Percentiles rank a stretch among this genome's conserved stretches.
Conservation (phyloP, 257 asterid species). For the Prunella vulgaris region DNA sequence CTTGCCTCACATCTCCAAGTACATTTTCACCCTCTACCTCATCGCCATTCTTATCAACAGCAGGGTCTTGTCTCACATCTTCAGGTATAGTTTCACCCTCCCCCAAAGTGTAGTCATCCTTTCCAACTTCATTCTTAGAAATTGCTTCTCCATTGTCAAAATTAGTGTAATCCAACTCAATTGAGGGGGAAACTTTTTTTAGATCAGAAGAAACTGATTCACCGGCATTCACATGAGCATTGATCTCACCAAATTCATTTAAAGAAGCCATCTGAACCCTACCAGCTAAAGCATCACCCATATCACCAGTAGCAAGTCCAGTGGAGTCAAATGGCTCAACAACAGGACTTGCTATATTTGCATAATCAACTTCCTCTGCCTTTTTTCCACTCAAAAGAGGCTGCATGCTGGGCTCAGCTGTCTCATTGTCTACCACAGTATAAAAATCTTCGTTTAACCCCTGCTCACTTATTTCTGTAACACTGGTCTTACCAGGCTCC, state of each 20-base stretch:
- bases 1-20: slow-evolving; percentile 23
- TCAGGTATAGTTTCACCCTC: slow-evolving; percentile 33
- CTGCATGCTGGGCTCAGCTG: slow-evolving; percentile 27
- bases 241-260: slow-evolving; percentile 26
- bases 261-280: slow-evolving; percentile 20
- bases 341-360: slow-evolving; percentile 18
- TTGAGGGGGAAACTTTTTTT: slow-evolving; percentile 29
- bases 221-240: slow-evolving; percentile 25
- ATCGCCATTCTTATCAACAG: slow-evolving; percentile 26
- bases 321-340: slow-evolving; percentile 10
- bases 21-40: slow-evolving; percentile 33
- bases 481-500: slow-evolving; percentile 22
- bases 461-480: slow-evolving; percentile 21
- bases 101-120: slow-evolving; percentile 28
- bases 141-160: slow-evolving; percentile 30
- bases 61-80: slow-evolving; percentile 21
- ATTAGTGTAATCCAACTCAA: slow-evolving; percentile 32
- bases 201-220: slow-evolving; percentile 32
- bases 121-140: slow-evolving; percentile 30
- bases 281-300: slow-evolving; percentile 28
- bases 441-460: slow-evolving; percentile 25
- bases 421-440: slow-evolving; percentile 30
- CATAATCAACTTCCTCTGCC: slow-evolving; percentile 27
- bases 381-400: slow-evolving; percentile 25
- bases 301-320: slow-evolving; percentile 21